phyloP scores from a whole-genome alignment of 139 green algal genomes.

The Astrephomene gubernaculifera region DNA sequence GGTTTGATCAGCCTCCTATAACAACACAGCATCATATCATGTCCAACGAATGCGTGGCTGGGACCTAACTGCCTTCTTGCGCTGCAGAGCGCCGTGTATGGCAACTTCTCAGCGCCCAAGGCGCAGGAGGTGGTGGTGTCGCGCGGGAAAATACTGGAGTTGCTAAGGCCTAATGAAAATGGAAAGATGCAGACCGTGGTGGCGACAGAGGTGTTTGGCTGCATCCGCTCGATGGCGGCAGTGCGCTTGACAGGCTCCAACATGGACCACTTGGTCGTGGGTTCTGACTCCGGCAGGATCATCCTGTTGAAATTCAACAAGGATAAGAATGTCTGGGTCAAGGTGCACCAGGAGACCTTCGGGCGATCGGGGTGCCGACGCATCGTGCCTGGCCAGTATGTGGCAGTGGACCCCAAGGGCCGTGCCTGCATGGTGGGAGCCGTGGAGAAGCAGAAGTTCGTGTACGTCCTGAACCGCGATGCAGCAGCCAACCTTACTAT shows the following conservation, averaged over 20 bases:
- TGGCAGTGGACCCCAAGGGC: constrained; percentile 95
- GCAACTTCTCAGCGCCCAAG: constrained; percentile 96
- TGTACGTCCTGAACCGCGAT: constrained; percentile 99
- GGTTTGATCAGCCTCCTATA: no score
- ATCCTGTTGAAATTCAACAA: constrained; percentile 95
- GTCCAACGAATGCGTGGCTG: no score
- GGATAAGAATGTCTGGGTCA: constrained; percentile 89
- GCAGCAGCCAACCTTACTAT: constrained; percentile 95
- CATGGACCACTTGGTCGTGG: constrained; percentile 92
- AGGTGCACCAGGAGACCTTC: constrained; percentile 98
- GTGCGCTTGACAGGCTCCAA: constrained; percentile 92
- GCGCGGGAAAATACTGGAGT: constrained; percentile 93
- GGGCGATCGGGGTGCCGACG: constrained; percentile 93
- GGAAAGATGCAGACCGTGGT: constrained; percentile 80
- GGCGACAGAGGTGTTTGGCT: constrained; percentile 89
- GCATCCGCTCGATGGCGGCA: constrained; percentile 86
- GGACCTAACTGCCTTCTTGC: not conserved
- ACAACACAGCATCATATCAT: no score
- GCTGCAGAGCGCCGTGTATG: constrained; percentile 89
- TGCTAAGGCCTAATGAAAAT: constrained; percentile 93
- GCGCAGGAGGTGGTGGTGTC: constrained; percentile 96
- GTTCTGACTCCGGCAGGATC: constrained; percentile 94
- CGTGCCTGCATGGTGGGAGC: constrained; percentile 94
- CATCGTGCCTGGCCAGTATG: constrained; percentile 95
- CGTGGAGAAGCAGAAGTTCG: constrained; percentile 98